Base-by-base conservation (phyloP, 2,329 filamentous ascomycete species). In the Orbilia ellipsospora region DNA sequence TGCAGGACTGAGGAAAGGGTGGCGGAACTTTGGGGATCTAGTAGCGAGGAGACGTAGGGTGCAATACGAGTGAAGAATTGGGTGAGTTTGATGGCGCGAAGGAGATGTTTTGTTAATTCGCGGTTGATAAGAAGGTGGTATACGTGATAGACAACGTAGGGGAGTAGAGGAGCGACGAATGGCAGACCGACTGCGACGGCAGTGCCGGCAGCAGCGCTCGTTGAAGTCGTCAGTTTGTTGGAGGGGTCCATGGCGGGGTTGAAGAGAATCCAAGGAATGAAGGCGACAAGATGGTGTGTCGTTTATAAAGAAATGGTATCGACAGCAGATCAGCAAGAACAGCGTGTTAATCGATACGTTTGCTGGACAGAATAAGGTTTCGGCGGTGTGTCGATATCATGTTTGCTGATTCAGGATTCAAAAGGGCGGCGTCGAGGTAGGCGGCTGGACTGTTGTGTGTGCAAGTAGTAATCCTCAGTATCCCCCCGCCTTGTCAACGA, bases 61-160 rank as follows among this genome's bases (percentile, higher is more conserved):
- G 64, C 57, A 20, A 75, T 69, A 48, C 72, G 64, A 8, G 64
- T 54, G 48, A 75, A 75, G 64, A 75, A 75, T 45, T 75, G 72
- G 8, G 72, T 75, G 45, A 75, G 55, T 61, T 75, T 75, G 42
- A 75, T 75, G 45, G 52, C 72, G 8, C 72, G 72, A 26, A 75
- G 48, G 40, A 75, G 72, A 26, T 75, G 45, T 56, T 54, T 59
- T 51, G 72, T 75, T 28, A 75, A 61, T 7, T 65, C 67, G 6
- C 72, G 72, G 48, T 75, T 75, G 64, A 75, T 69, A 31, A 75
- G 51, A 18, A 75, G 64, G 23, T 75, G 64, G 26, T 75, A 75
- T 52, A 68, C 45, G 45, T 68, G 64, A 45, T 75, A 75, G 52
- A 75, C 59, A 5, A 75, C 16, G 18, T 75, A 75, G 8, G 72